Conservation (phyloP, 2,329 filamentous ascomycete species). For the Fusarium oligoseptatum region DNA sequence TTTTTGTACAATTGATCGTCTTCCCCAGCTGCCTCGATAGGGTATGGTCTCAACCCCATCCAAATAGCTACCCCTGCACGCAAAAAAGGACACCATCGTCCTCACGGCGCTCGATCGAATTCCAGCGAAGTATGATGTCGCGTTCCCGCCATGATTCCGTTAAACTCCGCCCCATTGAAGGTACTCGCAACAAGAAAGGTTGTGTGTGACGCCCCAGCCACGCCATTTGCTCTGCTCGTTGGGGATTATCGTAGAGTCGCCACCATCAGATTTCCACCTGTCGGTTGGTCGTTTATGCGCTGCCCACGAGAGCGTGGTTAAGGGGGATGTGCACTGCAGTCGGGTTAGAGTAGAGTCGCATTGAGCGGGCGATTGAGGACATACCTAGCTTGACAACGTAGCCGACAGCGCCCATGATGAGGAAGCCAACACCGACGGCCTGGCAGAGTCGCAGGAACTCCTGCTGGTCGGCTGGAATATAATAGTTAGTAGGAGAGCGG, state of each 20-base stretch:
- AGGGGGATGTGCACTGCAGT: conserved; percentile 75
- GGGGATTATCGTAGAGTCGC: conserved; percentile 32
- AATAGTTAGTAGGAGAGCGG: conserved; percentile 9
- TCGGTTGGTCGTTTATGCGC: conserved; percentile 62
- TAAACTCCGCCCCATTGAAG: conserved; percentile 46
- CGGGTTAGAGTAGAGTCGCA: conserved; percentile 19
- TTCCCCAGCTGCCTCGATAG: conserved; percentile 13
- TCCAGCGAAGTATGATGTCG: conserved; percentile 41
- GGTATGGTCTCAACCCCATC: conserved; percentile 21
- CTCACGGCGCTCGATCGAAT: conserved; percentile 34
- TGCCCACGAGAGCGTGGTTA: conserved; percentile 78
- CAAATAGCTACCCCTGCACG: conserved; percentile 14
- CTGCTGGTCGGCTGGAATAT: conserved; percentile 54
- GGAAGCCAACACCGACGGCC: conserved; percentile 77
- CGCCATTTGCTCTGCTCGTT: conserved; percentile 20
- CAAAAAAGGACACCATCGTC: conserved; percentile 28
- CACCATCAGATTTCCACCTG: conserved; percentile 30
- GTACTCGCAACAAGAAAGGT: conserved; percentile 42
- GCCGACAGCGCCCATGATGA: conserved; percentile 78
- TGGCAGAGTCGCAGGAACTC: conserved; percentile 62
- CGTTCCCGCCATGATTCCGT: conserved; percentile 45
- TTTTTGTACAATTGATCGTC: conserved; percentile 43
- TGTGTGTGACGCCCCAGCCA: conserved; percentile 27
- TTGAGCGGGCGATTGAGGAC: conserved; percentile 37
- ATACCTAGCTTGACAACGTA: conserved; percentile 79